Evolutionary conservation across 176 grass and related monocot genomes (phyloP).

Genomic region (Paspalum vaginatum): DNA sequence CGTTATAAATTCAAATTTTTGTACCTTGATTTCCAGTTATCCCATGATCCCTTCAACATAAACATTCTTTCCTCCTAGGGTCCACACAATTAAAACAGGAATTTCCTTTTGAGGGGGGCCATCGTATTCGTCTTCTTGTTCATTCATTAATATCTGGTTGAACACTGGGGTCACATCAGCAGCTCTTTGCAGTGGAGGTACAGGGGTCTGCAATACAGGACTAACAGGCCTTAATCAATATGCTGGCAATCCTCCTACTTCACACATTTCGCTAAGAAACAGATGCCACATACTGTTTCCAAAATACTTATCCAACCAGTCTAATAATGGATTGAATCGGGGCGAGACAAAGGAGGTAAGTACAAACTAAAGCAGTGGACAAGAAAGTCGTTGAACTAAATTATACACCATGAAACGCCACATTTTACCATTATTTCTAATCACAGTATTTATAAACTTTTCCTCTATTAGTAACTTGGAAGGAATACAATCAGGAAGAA

Average conservation of each 20-base stretch:
- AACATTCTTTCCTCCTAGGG: conserved; percentile 78
- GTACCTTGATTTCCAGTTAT: conserved; percentile 96
- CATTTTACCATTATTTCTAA: neutral
- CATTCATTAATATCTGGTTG: conserved; percentile 74
- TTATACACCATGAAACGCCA: neutral
- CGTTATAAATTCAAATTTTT: conserved; percentile 13
- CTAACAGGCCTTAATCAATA: conserved; percentile 38
- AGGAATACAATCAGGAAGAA: neutral
- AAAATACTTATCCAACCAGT: neutral
- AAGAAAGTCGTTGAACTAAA: conserved; percentile 7
- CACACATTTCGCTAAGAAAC: conserved; percentile 26
- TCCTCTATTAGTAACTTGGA: neutral
- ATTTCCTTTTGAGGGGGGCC: conserved; percentile 81
- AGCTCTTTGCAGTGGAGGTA: conserved; percentile 82
- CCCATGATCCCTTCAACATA: conserved; percentile 99
- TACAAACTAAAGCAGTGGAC: neutral
- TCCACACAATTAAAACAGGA: conserved; percentile 90
- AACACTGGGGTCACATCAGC: conserved; percentile 72
- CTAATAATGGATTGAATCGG: conserved; percentile 16
- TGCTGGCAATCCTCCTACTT: conserved; percentile 1
- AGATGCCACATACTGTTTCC: conserved; percentile 17
- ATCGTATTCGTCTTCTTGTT: conserved; percentile 63
- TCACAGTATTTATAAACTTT: neutral
- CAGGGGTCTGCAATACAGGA: conserved; percentile 73
- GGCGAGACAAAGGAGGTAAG: neutral